Evolutionary conservation across 306 rosid genomes (phyloP).

Genomic region (Vigna reflexopilosa): DNA sequence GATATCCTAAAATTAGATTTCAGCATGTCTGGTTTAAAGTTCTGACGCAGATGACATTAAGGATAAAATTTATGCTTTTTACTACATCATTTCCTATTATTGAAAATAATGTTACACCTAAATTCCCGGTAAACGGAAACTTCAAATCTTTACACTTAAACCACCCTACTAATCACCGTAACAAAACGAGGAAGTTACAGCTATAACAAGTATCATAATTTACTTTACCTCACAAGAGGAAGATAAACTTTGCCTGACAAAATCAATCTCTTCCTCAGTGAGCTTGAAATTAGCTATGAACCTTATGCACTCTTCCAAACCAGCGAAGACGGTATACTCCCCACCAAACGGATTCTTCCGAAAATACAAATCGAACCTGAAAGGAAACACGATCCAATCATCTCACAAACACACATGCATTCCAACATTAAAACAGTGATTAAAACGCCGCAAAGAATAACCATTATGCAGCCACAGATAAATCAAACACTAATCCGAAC

Average conservation of each 20-base stretch:
- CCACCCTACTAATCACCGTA: conserved; percentile 1
- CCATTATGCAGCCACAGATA: not conserved
- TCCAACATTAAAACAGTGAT: not conserved
- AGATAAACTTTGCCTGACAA: conserved; percentile 71
- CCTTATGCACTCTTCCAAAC: conserved; percentile 93
- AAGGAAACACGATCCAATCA: conserved; percentile 43
- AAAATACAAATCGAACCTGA: conserved; percentile 97
- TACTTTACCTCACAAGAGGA: conserved; percentile 81
- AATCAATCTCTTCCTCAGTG: conserved; percentile 78
- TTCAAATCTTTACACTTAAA: conserved; percentile 19
- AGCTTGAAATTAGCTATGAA: conserved; percentile 89
- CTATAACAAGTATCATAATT: not conserved
- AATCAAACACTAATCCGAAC: conserved; percentile 12
- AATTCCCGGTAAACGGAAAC: conserved; percentile 26
- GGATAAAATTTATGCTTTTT: conserved; percentile 24
- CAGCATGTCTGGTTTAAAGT: not conserved
- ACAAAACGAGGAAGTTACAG: not conserved
- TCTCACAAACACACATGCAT: conserved; percentile 37
- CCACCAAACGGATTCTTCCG: conserved; percentile 99
- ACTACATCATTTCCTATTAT: conserved; percentile 10
- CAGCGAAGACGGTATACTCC: conserved; percentile 94
- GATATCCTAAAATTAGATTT: conserved; percentile 24
- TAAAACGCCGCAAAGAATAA: not conserved
- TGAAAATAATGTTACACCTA: not conserved
- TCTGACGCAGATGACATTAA: not conserved